Conservation (phyloP, 768 basidiomycete species). For the Sporobolomyces roseus region DNA sequence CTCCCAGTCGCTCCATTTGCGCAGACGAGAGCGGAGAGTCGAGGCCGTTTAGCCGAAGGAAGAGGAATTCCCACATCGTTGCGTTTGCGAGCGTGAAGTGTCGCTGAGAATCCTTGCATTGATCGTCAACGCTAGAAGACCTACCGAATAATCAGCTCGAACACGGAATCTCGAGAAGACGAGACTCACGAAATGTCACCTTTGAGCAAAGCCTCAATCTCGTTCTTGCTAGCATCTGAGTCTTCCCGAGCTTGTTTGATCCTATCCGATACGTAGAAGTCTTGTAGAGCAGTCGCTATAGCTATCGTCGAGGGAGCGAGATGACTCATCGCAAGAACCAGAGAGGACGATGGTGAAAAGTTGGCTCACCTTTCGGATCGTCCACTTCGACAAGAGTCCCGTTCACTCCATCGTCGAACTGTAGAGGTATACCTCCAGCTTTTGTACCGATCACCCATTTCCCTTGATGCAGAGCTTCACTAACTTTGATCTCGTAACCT, state of each 20-base stretch:
- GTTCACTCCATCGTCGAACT: conserved; percentile 79
- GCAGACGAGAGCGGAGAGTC: too few relatives aligned
- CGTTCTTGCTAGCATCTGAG: too few relatives aligned
- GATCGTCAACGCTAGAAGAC: background rate
- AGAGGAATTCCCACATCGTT: conserved; percentile 25
- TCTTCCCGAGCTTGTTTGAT: background rate
- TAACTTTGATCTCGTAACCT: conserved; percentile 84
- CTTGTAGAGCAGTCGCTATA: background rate
- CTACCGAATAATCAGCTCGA: background rate
- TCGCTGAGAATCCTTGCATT: conserved; percentile 8
- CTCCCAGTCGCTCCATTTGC: background rate
- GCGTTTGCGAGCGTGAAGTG: conserved; percentile 28
- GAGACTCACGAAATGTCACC: too few relatives aligned
- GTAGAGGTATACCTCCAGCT: conserved; percentile 93
- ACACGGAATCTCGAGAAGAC: too few relatives aligned
- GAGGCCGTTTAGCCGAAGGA: background rate
- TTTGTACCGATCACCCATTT: conserved; percentile 75
- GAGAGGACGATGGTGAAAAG: too few relatives aligned
- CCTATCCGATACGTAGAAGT: background rate
- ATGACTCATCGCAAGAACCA: background rate
- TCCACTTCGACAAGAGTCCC: conserved; percentile 77
- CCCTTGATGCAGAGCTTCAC: conserved; percentile 81
- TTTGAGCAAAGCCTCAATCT: too few relatives aligned
- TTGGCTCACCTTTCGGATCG: conserved; percentile 56
- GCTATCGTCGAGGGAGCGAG: background rate